phyloP scores from a whole-genome alignment of 306 rosid genomes.

The Trichosanthes truncata region DNA sequence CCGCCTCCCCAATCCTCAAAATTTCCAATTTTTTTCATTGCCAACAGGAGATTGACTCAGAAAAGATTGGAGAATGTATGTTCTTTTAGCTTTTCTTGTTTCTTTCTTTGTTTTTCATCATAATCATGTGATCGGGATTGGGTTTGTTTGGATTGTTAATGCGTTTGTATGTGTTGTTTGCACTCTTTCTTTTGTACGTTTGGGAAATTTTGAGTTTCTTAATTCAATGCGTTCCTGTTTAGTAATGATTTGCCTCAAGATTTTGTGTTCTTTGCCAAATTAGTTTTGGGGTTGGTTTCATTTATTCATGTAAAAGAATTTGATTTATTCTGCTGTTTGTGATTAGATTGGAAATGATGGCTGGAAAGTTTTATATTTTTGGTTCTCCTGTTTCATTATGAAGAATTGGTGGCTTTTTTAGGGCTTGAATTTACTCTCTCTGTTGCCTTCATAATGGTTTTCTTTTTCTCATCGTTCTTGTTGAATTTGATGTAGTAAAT shows the following conservation, averaged over 20 bases:
- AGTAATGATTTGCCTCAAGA: background rate
- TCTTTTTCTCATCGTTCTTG: background rate
- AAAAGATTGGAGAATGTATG: background rate
- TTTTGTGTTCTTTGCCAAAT: background rate
- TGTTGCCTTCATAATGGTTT: constrained; percentile 2
- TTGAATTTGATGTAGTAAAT: background rate
- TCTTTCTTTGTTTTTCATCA: background rate
- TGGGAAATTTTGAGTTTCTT: background rate
- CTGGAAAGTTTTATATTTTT: background rate
- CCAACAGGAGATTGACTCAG: background rate
- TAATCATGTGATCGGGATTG: background rate
- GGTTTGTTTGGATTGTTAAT: background rate
- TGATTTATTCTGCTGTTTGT: background rate
- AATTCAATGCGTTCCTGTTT: background rate
- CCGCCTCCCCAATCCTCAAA: background rate
- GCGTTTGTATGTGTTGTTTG: background rate
- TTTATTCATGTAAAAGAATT: background rate
- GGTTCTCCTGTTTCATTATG: background rate
- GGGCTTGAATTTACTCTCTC: constrained; percentile 7
- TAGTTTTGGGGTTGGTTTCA: background rate
- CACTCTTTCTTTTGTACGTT: background rate
- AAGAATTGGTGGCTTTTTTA: background rate
- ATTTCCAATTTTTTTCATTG: background rate
- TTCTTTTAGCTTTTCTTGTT: background rate
- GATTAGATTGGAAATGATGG: background rate